phyloP scores from a whole-genome alignment of 1,139 yeast species.

The Pichia sp. region DNA sequence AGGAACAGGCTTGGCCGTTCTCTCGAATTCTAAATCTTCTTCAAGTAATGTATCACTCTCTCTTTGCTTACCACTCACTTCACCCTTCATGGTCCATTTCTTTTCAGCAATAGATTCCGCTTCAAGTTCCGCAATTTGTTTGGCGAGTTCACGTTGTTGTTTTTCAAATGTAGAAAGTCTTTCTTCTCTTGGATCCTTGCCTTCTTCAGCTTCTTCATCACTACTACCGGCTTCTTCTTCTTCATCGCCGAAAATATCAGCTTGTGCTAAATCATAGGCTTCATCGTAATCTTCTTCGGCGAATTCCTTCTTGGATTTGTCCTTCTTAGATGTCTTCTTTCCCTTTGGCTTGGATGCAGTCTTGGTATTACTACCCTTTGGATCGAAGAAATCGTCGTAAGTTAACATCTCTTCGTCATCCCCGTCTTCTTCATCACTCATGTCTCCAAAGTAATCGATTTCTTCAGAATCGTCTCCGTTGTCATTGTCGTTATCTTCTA shows the following conservation, averaged over 20 bases:
- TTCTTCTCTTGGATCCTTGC: slow-evolving; percentile 30
- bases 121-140: slow-evolving; percentile 77
- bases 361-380: slow-evolving; percentile 34
- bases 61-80: slow-evolving; percentile 76
- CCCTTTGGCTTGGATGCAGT: slow-evolving; percentile 22
- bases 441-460: slow-evolving; percentile 62
- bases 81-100: slow-evolving; percentile 95
- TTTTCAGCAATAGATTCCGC: slow-evolving; percentile 87
- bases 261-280: slow-evolving; percentile 57
- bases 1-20: slow-evolving; percentile 84
- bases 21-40: slow-evolving; percentile 69
- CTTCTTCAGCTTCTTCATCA: slow-evolving; percentile 45
- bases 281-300: slow-evolving; percentile 45
- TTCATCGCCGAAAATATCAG: slow-evolving; percentile 55
- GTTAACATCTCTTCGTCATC: slow-evolving; percentile 73
- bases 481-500: slow-evolving; percentile 46
- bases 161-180: slow-evolving; percentile 77
- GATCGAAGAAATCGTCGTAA: slow-evolving; percentile 65
- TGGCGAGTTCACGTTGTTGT: slow-evolving; percentile 73
- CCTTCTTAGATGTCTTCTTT: slow-evolving; percentile 25
- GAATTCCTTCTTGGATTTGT: slow-evolving; percentile 32
- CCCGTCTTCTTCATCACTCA: slow-evolving; percentile 59
- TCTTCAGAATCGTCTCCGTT: slow-evolving; percentile 50
- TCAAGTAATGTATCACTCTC: slow-evolving; percentile 78
- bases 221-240: slow-evolving; percentile 53